Percentiles rank a stretch among this genome's conserved stretches.
Evolutionary conservation across 768 basidiomycete genomes (phyloP).

Genomic region (Xanthoconium stramineum): DNA sequence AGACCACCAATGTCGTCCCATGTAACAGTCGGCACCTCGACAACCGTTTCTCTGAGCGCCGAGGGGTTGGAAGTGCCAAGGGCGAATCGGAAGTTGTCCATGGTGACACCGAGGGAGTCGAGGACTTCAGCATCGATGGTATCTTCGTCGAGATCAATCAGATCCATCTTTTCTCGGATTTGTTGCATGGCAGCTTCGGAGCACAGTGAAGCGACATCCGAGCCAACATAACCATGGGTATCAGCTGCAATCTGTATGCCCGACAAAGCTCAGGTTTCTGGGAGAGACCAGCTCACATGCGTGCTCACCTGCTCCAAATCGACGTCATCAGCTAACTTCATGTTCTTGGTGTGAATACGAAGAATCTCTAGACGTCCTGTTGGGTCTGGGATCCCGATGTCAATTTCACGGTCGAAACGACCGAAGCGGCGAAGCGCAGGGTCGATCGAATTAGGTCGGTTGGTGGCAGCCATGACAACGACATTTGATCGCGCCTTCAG

Average conservation of each 20-base stretch:
- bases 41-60: conserved; percentile 97
- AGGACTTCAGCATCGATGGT: conserved; percentile 99
- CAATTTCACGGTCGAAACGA: conserved; percentile 73
- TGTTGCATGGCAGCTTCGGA: conserved; percentile 99
- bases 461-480: conserved; percentile 98
- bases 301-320: conserved; percentile 83
- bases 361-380: conserved; percentile 98
- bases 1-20: conserved; percentile 99
- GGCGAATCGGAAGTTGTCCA: conserved; percentile 99
- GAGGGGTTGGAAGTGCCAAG: conserved; percentile 97
- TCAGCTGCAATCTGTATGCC: conserved; percentile 87
- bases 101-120: conserved; percentile 97
- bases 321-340: conserved; percentile 96
- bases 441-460: conserved; percentile 98
- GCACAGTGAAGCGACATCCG: conserved; percentile 95
- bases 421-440: conserved; percentile 98
- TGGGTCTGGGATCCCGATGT: conserved; percentile 98
- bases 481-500: conserved; percentile 98
- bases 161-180: conserved; percentile 99
- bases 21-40: conserved; percentile 97
- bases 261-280: conserved; percentile 3
- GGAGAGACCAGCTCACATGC: not conserved
- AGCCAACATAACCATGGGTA: conserved; percentile 99
- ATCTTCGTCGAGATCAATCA: conserved; percentile 94
- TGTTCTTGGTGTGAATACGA: conserved; percentile 99